Evolutionary conservation across 352 stramenopile genomes (phyloP).

Genomic region (Sclerospora graminicola): DNA sequence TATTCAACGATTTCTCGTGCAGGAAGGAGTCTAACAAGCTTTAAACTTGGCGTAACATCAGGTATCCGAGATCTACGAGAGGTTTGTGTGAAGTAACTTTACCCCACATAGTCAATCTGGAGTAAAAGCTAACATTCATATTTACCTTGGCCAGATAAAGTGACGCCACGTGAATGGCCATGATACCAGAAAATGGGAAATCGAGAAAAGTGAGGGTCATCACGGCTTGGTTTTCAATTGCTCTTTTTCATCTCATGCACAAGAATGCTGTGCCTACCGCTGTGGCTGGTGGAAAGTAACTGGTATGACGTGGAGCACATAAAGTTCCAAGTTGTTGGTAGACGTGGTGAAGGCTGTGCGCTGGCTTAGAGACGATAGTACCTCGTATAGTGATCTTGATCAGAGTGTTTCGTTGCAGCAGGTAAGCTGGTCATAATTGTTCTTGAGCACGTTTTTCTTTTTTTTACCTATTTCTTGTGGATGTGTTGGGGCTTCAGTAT

Average conservation of each 20-base stretch:
- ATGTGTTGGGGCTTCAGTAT: conserved; percentile 44
- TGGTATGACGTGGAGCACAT: conserved; percentile 62
- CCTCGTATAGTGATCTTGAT: conserved; percentile 65
- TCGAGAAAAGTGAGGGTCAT: too few relatives aligned
- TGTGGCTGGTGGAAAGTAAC: conserved; percentile 67
- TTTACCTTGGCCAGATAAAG: too few relatives aligned
- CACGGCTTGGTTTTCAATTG: conserved; percentile 57
- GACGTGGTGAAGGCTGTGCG: conserved; percentile 55
- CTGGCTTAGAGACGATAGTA: conserved; percentile 46
- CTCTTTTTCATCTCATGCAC: conserved; percentile 69
- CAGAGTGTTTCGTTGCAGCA: conserved; percentile 43
- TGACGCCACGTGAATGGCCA: too few relatives aligned
- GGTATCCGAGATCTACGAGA: not conserved
- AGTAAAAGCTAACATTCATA: too few relatives aligned
- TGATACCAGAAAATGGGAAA: too few relatives aligned
- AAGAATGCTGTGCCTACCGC: conserved; percentile 56
- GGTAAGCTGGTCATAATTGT: conserved; percentile 31
- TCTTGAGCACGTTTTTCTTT: conserved; percentile 43
- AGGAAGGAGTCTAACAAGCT: too few relatives aligned
- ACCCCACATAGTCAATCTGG: too few relatives aligned
- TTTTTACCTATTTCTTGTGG: conserved; percentile 53
- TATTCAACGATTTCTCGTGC: not conserved
- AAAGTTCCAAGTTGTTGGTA: conserved; percentile 57
- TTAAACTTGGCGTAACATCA: not conserved
- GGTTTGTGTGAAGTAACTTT: too few relatives aligned